A percentile compares a stretch with the other conserved stretches of the same genome.
phyloP scores from a whole-genome alignment of 352 stramenopile species.

The Phytophthora sojae region DNA sequence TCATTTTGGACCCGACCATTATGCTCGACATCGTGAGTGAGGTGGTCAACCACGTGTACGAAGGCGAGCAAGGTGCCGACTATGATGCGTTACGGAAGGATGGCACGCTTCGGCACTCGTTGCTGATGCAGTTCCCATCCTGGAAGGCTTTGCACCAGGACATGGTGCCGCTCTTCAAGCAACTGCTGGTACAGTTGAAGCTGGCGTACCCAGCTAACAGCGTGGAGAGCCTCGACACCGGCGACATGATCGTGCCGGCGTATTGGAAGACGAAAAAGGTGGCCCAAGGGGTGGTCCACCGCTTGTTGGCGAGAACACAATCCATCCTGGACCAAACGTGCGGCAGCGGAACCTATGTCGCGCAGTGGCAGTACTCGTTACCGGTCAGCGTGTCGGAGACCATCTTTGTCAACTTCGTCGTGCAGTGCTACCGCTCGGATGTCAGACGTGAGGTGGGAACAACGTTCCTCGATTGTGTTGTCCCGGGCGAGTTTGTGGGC shows the following conservation, averaged over 20 bases:
- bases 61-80: neutral
- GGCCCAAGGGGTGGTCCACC: neutral
- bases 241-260: conserved; percentile 22
- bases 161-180: conserved; percentile 23
- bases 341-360: neutral
- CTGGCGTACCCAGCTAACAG: conserved; percentile 18
- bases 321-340: neutral
- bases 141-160: conserved; percentile 4
- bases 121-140: conserved; percentile 9
- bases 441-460: neutral
- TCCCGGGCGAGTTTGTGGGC: conserved; percentile 16
- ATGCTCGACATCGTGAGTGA: conserved; percentile 30
- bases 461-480: conserved; percentile 7
- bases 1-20: conserved; percentile 23
- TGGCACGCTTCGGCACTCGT: conserved; percentile 11
- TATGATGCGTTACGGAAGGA: conserved; percentile 13
- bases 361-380: conserved; percentile 29
- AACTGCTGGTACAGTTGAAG: conserved; percentile 17
- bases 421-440: conserved; percentile 14
- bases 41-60: conserved; percentile 25
- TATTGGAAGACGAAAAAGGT: conserved; percentile 21
- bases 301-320: neutral
- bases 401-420: conserved; percentile 24
- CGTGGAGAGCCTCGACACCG: neutral
- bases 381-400: conserved; percentile 16